phyloP scores from a whole-genome alignment of 345 rosid species.

The Corchorus olitorius region DNA sequence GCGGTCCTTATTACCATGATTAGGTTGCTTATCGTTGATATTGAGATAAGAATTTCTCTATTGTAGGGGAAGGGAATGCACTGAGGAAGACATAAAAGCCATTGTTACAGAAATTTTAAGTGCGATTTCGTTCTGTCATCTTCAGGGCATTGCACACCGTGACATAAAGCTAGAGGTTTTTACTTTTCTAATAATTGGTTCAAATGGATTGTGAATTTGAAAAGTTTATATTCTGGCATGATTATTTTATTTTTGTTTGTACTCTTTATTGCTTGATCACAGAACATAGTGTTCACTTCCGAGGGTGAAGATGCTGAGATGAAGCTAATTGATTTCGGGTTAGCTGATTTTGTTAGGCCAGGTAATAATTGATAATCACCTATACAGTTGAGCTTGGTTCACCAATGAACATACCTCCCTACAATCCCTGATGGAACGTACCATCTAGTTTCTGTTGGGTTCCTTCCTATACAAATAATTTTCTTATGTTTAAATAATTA shows the following conservation, averaged over 20 bases:
- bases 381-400: constrained; percentile 1
- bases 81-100: constrained; percentile 80
- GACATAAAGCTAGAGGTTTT: constrained; percentile 84
- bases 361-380: constrained; percentile 40
- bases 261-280: constrained; percentile 27
- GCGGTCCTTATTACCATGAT: not conserved
- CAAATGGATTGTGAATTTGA: constrained; percentile 9
- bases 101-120: constrained; percentile 67
- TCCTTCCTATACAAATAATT: not conserved
- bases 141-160: constrained; percentile 85
- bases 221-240: not conserved
- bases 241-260: constrained; percentile 17
- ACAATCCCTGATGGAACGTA: not conserved
- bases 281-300: constrained; percentile 78
- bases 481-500: not conserved
- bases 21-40: not conserved
- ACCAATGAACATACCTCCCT: not conserved
- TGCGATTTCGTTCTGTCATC: constrained; percentile 86
- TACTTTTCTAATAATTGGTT: constrained; percentile 10
- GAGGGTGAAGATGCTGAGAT: constrained; percentile 63
- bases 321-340: constrained; percentile 87
- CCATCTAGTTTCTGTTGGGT: not conserved
- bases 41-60: constrained; percentile 16
- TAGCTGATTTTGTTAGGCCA: constrained; percentile 79
- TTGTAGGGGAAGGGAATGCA: constrained; percentile 71